phyloP scores from a whole-genome alignment of 352 stramenopile genomes.

The Pythium guiyangense region DNA sequence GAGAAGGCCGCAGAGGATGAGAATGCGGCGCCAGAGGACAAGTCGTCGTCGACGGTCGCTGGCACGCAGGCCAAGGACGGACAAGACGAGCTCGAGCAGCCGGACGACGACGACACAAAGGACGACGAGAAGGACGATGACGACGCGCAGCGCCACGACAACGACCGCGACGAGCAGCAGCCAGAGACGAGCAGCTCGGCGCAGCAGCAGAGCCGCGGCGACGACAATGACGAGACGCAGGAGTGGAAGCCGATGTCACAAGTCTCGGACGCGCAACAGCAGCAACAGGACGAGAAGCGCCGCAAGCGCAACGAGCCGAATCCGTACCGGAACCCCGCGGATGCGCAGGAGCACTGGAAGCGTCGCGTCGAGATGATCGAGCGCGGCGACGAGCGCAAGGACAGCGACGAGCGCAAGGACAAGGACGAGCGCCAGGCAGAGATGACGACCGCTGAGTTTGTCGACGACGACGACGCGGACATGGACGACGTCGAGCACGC shows the following conservation, averaged over 20 bases:
- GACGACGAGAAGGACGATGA: conserved; percentile 28
- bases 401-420: conserved; percentile 36
- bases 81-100: conserved; percentile 63
- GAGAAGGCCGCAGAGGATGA: conserved; percentile 49
- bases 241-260: conserved; percentile 55
- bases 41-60: conserved; percentile 51
- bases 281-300: conserved; percentile 63
- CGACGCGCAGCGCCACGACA: conserved; percentile 18
- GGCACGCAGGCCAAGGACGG: conserved; percentile 84
- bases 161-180: conserved; percentile 44
- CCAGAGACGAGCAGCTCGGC: conserved; percentile 42
- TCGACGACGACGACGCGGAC: conserved; percentile 56
- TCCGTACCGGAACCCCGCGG: conserved; percentile 93
- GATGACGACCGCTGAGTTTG: conserved; percentile 61
- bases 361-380: conserved; percentile 91
- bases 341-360: conserved; percentile 97
- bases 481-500: conserved; percentile 64
- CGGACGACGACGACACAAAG: conserved; percentile 34
- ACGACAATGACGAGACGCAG: conserved; percentile 47
- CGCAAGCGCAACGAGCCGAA: conserved; percentile 88
- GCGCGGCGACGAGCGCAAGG: conserved; percentile 25
- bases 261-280: conserved; percentile 28
- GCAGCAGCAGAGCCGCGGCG: conserved; percentile 44
- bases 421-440: conserved; percentile 27
- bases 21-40: conserved; percentile 25